phyloP scores from a whole-genome alignment of 164 flowering plant species.

The Warburgia ugandensis region DNA sequence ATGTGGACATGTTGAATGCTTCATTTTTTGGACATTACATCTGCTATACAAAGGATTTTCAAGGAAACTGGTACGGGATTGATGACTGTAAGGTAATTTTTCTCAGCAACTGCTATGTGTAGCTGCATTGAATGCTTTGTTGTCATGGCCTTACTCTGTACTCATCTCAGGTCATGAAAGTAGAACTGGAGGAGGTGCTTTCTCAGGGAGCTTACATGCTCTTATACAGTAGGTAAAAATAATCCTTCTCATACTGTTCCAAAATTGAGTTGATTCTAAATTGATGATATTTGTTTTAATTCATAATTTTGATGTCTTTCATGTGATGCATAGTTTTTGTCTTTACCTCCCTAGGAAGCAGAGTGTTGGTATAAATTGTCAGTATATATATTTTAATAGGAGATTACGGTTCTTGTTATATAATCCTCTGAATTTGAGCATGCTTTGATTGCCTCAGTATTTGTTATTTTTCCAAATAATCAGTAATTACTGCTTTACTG shows the following conservation, averaged over 20 bases:
- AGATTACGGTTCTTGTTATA: background rate
- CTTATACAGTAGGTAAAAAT: conserved; percentile 70
- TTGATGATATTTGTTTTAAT: background rate
- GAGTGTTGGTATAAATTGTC: background rate
- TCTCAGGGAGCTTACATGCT: conserved; percentile 97
- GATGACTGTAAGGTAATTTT: conserved; percentile 81
- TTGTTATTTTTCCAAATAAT: background rate
- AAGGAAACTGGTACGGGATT: conserved; percentile 79
- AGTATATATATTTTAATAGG: background rate
- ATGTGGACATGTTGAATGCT: conserved; percentile 96
- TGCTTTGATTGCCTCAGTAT: background rate
- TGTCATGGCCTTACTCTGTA: background rate
- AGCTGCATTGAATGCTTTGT: background rate
- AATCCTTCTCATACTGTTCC: background rate
- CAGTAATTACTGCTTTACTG: background rate
- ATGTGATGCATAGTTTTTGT: background rate
- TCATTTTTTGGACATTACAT: conserved; percentile 95
- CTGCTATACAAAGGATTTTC: conserved; percentile 73
- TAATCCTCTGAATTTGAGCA: background rate
- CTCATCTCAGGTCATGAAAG: conserved; percentile 25
- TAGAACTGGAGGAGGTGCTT: conserved; percentile 87
- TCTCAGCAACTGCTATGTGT: background rate
- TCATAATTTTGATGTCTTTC: too few species aligned
- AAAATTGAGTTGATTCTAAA: background rate
- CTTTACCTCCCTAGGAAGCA: background rate